Evolutionary conservation across 768 basidiomycete species (phyloP).

Genomic region (Boletus tylopilopsis): DNA sequence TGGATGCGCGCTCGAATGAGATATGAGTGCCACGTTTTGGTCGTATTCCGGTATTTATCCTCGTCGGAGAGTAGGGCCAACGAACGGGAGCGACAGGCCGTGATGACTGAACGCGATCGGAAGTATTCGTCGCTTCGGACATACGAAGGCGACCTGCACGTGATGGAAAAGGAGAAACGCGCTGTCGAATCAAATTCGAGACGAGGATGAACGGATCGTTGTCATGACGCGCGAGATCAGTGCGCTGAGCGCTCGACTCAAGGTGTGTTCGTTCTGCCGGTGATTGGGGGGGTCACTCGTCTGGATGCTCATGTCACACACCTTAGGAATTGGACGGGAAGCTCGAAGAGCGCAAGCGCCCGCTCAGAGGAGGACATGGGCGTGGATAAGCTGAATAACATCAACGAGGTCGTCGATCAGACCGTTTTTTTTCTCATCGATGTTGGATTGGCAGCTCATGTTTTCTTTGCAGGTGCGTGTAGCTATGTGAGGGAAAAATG

Average conservation of each 20-base stretch:
- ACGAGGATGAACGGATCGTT: constrained; percentile 54
- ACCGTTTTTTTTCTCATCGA: constrained; percentile 19
- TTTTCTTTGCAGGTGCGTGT: too few relatives aligned
- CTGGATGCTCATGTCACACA: neutral
- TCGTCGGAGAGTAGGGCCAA: constrained; percentile 49
- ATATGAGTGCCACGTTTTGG: constrained; percentile 48
- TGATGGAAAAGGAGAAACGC: constrained; percentile 60
- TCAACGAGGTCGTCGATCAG: constrained; percentile 66
- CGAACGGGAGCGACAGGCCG: constrained; percentile 57
- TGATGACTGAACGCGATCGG: constrained; percentile 61
- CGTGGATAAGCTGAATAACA: constrained; percentile 55
- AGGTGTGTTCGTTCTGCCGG: constrained; percentile 38
- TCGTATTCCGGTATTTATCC: neutral
- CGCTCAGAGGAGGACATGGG: constrained; percentile 67
- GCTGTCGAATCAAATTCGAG: constrained; percentile 53
- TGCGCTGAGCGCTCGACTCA: constrained; percentile 41
- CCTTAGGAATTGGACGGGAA: constrained; percentile 59
- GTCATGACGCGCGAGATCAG: constrained; percentile 56
- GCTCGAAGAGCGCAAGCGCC: constrained; percentile 61
- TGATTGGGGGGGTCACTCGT: neutral
- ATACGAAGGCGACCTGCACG: constrained; percentile 58
- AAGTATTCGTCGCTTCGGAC: constrained; percentile 49
- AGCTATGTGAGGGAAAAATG: constrained; percentile 77
- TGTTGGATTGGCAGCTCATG: too few relatives aligned
- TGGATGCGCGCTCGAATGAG: constrained; percentile 57